Evolutionary conservation across 805 yeast genomes (phyloP), one percentile per base, ranked within the genome.

Genomic region (Kuraishia borneana): DNA sequence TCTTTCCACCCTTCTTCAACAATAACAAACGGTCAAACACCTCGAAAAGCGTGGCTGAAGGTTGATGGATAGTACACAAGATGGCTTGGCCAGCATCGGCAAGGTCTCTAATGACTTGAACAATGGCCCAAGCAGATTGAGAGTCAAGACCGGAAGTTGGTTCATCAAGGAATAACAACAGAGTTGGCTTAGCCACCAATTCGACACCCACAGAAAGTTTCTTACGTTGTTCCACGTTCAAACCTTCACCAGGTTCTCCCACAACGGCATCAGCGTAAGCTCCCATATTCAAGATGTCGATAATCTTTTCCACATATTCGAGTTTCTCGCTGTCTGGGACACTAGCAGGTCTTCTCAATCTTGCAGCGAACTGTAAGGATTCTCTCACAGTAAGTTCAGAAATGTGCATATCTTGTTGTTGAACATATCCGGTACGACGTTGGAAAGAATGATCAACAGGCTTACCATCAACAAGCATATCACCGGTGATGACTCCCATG

Each of bases 111-210:
- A 66, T 57, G 42, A 72, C 65, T 45, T 68, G 64, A 37, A 71
- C 60, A 44, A 73, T 68, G 10, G 78, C 65, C 74, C 76, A 65
- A 9, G 79, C 72, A 19, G 78, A 68, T 45, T 67, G 71, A 4
- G 78, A 67, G 44, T 73, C 78, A 41, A 71, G 53, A 27, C 78
- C 78, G 22, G 77, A 70, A 13, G 78, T 73, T 22, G 77, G 76
- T 46, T 73, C 79, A 55, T 73, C 79, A 38, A 73, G 54, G 47
- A 74, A 72, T 23, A 67, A 47, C 36, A 73, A 51, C 32, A 73
- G 52, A 4, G 68, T 58, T 12, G 77, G 77, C 40, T 68, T 70
- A 10, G 76, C 69, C 34, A 69, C 76, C 28, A 71, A 51, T 44
- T 71, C 76, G 12, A 68, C 70, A 30, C 73, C 77, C 46, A 71